Evolutionary conservation across 192 early-diverging fungal species (phyloP).

Genomic region (Coemansia javaensis): DNA sequence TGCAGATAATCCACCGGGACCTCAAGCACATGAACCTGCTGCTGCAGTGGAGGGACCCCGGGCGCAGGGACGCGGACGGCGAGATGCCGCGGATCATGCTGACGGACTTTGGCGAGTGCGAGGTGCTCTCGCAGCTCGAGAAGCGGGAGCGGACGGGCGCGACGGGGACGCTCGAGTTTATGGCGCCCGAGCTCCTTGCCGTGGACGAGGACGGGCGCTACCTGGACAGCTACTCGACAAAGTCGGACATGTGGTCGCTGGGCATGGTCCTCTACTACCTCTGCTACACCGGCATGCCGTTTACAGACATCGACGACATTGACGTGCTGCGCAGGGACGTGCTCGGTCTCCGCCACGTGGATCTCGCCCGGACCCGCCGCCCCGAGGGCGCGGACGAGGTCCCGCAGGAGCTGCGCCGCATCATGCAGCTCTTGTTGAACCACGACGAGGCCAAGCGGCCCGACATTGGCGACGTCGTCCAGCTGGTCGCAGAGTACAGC

Average conservation of each 20-base stretch:
- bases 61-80: constrained; percentile 22
- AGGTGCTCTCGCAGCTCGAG: constrained; percentile 65
- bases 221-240: constrained; percentile 71
- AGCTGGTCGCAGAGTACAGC: constrained; percentile 17
- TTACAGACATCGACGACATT: constrained; percentile 80
- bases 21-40: constrained; percentile 92
- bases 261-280: constrained; percentile 92
- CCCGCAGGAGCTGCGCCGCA: constrained; percentile 24
- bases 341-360: constrained; percentile 52
- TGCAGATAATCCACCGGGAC: constrained; percentile 89
- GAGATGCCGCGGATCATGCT: constrained; percentile 74
- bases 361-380: constrained; percentile 21
- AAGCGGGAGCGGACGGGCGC: constrained; percentile 84
- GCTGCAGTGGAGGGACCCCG: constrained; percentile 60
- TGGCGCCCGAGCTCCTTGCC: constrained; percentile 75
- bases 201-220: constrained; percentile 65
- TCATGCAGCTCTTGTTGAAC: constrained; percentile 36
- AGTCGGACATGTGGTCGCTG: constrained; percentile 92
- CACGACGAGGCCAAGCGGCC: constrained; percentile 38
- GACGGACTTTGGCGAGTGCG: constrained; percentile 98
- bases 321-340: constrained; percentile 81
- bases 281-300: constrained; percentile 83
- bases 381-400: constrained; percentile 18
- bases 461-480: constrained; percentile 28
- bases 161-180: constrained; percentile 91